These are phyloP conservation scores for Dianthus caryophyllus DNA, from an alignment of 148 eudicot genomes.

Conservation along the genomic window DNA sequence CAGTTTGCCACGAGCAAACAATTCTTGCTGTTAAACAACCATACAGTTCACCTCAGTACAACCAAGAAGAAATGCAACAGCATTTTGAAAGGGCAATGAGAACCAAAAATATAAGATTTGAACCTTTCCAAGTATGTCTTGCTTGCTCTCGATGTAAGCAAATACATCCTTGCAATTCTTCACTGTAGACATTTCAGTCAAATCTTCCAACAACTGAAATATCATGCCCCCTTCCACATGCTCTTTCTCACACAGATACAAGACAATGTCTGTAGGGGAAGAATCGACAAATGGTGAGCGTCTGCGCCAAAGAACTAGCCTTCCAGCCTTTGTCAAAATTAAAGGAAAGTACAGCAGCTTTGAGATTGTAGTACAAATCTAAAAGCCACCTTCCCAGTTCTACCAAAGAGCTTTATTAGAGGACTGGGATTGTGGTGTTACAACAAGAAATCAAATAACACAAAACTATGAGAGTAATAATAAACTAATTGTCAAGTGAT, in stretches of 20 bases:
- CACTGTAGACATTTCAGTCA: slow-evolving; percentile 99
- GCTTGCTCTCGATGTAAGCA: slow-evolving; percentile 96
- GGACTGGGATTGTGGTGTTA: background rate
- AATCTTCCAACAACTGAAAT: slow-evolving; percentile 92
- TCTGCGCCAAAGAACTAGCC: slow-evolving; percentile 4
- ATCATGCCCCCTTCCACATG: slow-evolving; percentile 99
- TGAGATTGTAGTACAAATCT: background rate
- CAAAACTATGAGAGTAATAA: background rate
- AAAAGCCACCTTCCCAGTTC: background rate
- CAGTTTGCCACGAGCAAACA: slow-evolving; percentile 95
- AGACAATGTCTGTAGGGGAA: slow-evolving; percentile 58
- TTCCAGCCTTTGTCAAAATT: slow-evolving; percentile 1
- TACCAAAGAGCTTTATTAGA: background rate
- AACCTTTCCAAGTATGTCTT: slow-evolving; percentile 96
- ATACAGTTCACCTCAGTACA: slow-evolving; percentile 13
- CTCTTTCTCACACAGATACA: slow-evolving; percentile 96
- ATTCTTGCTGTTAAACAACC: slow-evolving; percentile 63
- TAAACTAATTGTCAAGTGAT: background rate
- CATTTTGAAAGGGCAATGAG: background rate
- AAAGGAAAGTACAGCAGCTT: background rate
- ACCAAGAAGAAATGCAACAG: background rate
- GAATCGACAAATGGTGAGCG: background rate
- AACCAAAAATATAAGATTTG: background rate
- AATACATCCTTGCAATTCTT: slow-evolving; percentile 91
- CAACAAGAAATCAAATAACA: background rate